These are phyloP conservation scores for Orbilia blumenaviensis DNA, from an alignment of 2,329 filamentous ascomycete species.

Conservation along the genomic window DNA sequence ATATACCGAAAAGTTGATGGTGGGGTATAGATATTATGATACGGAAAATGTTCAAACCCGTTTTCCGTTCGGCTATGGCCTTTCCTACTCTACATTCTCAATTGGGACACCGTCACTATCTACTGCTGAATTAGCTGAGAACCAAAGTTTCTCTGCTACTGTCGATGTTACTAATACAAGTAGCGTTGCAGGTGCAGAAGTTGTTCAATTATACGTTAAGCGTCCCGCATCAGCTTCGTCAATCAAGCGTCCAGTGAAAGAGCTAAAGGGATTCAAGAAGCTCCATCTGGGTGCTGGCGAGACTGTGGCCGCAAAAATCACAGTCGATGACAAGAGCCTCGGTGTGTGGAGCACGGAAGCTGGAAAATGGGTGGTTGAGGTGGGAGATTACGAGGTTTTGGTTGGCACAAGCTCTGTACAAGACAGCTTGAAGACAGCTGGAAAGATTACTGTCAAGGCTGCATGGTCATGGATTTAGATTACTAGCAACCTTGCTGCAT, in stretches of 20 bases:
- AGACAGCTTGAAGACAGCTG: slow-evolving; percentile 12
- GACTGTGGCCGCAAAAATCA: slow-evolving; percentile 20
- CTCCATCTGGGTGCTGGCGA: slow-evolving; percentile 60
- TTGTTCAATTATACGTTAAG: slow-evolving; percentile 71
- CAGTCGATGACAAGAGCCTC: slow-evolving; percentile 30
- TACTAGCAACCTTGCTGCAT: no score
- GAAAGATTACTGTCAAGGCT: slow-evolving; percentile 12
- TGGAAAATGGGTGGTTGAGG: slow-evolving; percentile 45
- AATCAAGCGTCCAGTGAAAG: slow-evolving; percentile 72
- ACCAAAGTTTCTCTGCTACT: slow-evolving; percentile 61
- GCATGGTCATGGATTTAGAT: slow-evolving; percentile 43
- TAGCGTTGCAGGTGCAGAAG: slow-evolving; percentile 70
- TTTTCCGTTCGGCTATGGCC: slow-evolving; percentile 74
- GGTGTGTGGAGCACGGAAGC: slow-evolving; percentile 32
- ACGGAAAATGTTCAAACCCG: slow-evolving; percentile 68
- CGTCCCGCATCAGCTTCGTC: slow-evolving; percentile 67
- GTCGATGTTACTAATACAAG: slow-evolving; percentile 70
- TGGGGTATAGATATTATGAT: slow-evolving; percentile 77
- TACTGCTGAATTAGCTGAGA: slow-evolving; percentile 66
- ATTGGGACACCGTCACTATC: slow-evolving; percentile 67
- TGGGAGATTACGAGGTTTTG: slow-evolving; percentile 33
- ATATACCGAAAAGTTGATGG: slow-evolving; percentile 77
- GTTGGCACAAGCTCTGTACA: slow-evolving; percentile 40
- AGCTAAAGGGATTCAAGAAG: slow-evolving; percentile 75
- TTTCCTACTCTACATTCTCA: slow-evolving; percentile 72